A percentile compares a stretch with the other conserved stretches of the same genome.
Evolutionary conservation across 176 grass and related monocot genomes (phyloP).

Genomic region (Aegilops longissima): DNA sequence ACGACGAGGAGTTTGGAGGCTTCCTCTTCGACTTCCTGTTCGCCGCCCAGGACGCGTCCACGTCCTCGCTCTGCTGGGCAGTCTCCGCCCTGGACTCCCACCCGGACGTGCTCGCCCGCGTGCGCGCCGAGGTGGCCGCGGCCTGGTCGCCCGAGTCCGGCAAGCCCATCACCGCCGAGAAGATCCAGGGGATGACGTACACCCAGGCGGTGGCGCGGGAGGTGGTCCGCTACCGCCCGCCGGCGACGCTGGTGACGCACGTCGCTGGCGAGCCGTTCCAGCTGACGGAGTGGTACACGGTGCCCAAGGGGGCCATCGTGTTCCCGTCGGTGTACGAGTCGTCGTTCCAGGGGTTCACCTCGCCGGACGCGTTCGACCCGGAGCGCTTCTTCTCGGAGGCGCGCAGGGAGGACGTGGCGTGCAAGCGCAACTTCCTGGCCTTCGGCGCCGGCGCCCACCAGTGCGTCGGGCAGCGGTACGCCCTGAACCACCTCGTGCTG

Average conservation of each 20-base stretch:
- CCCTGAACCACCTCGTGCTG: constrained; percentile 77
- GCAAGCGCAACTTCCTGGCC: constrained; percentile 75
- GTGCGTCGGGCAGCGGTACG: constrained; percentile 88
- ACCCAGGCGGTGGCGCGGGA: constrained; percentile 86
- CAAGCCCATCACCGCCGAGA: constrained; percentile 60
- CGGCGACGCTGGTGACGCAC: constrained; percentile 81
- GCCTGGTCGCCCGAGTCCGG: constrained; percentile 59
- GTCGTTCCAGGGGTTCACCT: constrained; percentile 84
- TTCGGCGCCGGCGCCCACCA: constrained; percentile 91
- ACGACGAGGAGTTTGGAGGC: constrained; percentile 61
- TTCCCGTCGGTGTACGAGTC: constrained; percentile 85
- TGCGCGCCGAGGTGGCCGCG: constrained; percentile 62
- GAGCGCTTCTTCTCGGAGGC: constrained; percentile 72
- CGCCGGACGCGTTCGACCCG: constrained; percentile 70
- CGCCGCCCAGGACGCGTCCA: constrained; percentile 93
- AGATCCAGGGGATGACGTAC: constrained; percentile 63
- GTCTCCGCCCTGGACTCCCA: constrained; percentile 64
- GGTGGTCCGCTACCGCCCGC: constrained; percentile 72
- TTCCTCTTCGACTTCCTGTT: constrained; percentile 89
- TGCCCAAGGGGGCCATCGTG: constrained; percentile 85
- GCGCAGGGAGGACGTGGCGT: constrained; percentile 67
- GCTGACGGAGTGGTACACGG: constrained; percentile 85
- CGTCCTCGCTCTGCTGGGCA: constrained; percentile 80
- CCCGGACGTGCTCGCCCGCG: constrained; percentile 71
- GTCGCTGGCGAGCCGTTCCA: constrained; percentile 66